Evolutionary conservation across 257 asterid species (phyloP).

Genomic region (Rhazya stricta): DNA sequence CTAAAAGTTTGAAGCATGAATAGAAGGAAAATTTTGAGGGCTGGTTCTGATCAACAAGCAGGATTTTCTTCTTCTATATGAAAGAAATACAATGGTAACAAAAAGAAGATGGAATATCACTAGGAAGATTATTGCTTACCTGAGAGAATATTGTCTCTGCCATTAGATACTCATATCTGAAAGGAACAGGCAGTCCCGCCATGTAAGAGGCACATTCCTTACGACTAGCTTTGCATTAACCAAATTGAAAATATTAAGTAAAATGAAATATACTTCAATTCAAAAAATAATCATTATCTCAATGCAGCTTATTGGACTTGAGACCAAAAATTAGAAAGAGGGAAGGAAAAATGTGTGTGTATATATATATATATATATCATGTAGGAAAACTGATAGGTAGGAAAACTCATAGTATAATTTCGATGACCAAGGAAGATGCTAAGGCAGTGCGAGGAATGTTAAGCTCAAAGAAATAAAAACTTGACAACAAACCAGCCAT

Average conservation of each 20-base stretch:
- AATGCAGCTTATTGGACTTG: not conserved
- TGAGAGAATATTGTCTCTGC: conserved; percentile 99
- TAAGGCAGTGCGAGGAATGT: not conserved
- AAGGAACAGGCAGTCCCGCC: conserved; percentile 97
- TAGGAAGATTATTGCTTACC: conserved; percentile 35
- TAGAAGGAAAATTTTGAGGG: not conserved
- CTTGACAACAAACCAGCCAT: conserved; percentile 84
- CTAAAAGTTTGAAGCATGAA: not conserved
- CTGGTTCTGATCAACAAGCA: not conserved
- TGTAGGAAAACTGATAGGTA: too few relatives aligned
- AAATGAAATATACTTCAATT: conserved; percentile 23
- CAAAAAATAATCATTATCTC: not conserved
- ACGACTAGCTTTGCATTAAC: conserved; percentile 97
- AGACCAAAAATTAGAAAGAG: not conserved
- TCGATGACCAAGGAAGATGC: not conserved
- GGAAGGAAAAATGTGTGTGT: too few relatives aligned
- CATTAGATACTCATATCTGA: conserved; percentile 96
- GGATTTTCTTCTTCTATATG: not conserved
- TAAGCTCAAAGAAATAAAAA: conserved; percentile 15
- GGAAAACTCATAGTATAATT: not conserved
- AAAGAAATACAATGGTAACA: not conserved
- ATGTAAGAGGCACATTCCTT: conserved; percentile 96
- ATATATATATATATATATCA: too few relatives aligned
- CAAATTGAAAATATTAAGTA: conserved; percentile 44
- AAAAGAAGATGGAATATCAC: not conserved